Evolutionary conservation across 2,329 filamentous ascomycete species (phyloP).

Genomic region (Fusarium oxysporum): DNA sequence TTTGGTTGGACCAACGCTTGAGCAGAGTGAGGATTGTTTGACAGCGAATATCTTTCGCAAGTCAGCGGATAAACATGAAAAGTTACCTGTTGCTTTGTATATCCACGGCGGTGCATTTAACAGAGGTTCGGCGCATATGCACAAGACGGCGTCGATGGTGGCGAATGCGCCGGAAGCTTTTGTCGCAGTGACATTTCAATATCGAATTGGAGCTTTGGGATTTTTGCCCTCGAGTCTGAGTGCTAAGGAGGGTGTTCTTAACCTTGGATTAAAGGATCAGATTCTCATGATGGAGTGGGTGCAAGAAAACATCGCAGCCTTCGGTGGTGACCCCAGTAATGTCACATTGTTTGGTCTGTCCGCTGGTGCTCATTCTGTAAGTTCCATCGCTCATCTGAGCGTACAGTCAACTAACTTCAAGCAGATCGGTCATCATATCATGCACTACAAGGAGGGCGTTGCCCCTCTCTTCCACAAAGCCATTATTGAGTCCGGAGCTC

Average conservation of each 20-base stretch:
- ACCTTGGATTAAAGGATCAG: conserved; percentile 66
- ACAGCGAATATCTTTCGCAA: conserved; percentile 65
- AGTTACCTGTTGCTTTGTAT: conserved; percentile 63
- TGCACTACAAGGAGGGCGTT: conserved; percentile 58
- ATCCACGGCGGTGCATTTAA: conserved; percentile 61
- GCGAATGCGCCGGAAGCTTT: conserved; percentile 63
- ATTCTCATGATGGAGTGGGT: conserved; percentile 64
- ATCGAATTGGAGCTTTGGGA: conserved; percentile 68
- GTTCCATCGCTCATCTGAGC: accelerated
- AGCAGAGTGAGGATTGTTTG: conserved; percentile 64
- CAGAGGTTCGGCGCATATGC: conserved; percentile 63
- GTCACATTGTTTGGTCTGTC: conserved; percentile 54
- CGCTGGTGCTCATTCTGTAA: conserved; percentile 64
- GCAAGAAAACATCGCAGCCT: conserved; percentile 63
- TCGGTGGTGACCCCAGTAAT: conserved; percentile 63
- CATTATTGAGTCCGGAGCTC: conserved; percentile 67
- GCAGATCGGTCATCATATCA: conserved; percentile 75
- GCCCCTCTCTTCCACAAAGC: conserved; percentile 62
- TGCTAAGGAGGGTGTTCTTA: conserved; percentile 65
- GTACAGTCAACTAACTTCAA: background rate
- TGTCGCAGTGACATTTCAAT: conserved; percentile 61
- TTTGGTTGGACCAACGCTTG: conserved; percentile 39
- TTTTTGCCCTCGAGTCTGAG: conserved; percentile 67
- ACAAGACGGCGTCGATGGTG: conserved; percentile 72
- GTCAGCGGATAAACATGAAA: conserved; percentile 37